Conservation (phyloP, 305 asterid genomes). For the Solanum hybrid region DNA sequence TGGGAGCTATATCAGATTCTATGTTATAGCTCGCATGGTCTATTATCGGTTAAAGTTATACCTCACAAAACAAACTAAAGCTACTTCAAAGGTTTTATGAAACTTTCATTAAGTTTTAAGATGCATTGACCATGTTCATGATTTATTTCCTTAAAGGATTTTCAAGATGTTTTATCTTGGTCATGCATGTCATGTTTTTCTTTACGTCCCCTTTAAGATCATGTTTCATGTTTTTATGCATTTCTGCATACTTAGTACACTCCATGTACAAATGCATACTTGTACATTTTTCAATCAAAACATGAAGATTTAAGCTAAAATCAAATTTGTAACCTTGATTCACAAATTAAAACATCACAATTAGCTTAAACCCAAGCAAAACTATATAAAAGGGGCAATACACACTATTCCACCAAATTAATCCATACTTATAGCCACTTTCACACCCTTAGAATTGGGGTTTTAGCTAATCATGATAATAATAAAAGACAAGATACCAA, state of each 20-base stretch:
- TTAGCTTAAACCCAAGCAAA: not conserved
- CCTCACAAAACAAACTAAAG: not conserved
- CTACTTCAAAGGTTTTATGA: not conserved
- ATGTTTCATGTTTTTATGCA: not conserved
- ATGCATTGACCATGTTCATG: not conserved
- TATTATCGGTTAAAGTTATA: too few relatives aligned
- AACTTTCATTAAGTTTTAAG: not conserved
- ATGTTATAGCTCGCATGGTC: not conserved
- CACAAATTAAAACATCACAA: not conserved
- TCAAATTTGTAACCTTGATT: not conserved
- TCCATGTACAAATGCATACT: not conserved
- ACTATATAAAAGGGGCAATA: not conserved
- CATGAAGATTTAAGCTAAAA: not conserved
- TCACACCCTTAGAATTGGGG: not conserved
- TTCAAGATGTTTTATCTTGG: not conserved
- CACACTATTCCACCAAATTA: not conserved
- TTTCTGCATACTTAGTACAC: not conserved
- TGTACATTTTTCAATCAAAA: not conserved
- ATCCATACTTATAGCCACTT: not conserved
- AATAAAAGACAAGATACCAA: not conserved
- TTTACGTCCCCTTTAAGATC: not conserved
- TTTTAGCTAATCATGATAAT: not conserved
- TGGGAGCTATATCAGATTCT: not conserved
- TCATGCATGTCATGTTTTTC: not conserved
- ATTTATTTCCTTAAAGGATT: not conserved